These are phyloP conservation scores for Fusarium sp. DNA, from an alignment of 2,329 filamentous ascomycete genomes.

Conservation along the genomic window DNA sequence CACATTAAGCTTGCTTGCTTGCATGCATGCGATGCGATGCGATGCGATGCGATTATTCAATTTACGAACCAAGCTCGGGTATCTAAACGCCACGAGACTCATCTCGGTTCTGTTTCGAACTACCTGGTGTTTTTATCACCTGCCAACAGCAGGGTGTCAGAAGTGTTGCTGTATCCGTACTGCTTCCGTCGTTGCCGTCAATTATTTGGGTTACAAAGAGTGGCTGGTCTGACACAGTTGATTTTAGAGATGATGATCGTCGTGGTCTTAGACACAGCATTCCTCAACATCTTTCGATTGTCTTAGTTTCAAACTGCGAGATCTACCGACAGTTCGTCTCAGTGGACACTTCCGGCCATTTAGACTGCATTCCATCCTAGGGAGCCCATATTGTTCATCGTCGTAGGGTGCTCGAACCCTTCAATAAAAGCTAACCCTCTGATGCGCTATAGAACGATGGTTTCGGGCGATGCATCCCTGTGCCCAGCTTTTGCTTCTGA, in stretches of 20 bases:
- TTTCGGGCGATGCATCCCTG: not conserved
- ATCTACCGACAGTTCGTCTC: not conserved
- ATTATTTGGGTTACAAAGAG: not conserved
- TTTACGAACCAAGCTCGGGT: conserved; percentile 4
- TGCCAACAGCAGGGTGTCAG: not conserved
- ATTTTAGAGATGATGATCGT: conserved; percentile 3
- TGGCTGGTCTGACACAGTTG: conserved; percentile 14
- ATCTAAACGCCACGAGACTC: conserved; percentile 5
- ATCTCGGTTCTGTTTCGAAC: conserved; percentile 37
- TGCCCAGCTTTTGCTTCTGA: not conserved
- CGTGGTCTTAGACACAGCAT: conserved; percentile 14
- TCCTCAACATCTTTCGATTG: conserved; percentile 7
- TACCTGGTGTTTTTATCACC: conserved; percentile 2
- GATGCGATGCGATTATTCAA: not conserved
- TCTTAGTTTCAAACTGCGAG: conserved; percentile 7
- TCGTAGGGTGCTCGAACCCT: not conserved
- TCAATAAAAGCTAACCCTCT: not conserved
- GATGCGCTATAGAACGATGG: not conserved
- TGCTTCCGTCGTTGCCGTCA: not conserved
- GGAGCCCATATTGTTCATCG: not conserved
- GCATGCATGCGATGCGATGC: not conserved
- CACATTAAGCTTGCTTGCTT: not conserved
- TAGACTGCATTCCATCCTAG: conserved; percentile 2
- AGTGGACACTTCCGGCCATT: not conserved
- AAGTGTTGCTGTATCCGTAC: not conserved